Evolutionary conservation across 129 eudicot species (phyloP).

Genomic region (Glebionis coronaria): DNA sequence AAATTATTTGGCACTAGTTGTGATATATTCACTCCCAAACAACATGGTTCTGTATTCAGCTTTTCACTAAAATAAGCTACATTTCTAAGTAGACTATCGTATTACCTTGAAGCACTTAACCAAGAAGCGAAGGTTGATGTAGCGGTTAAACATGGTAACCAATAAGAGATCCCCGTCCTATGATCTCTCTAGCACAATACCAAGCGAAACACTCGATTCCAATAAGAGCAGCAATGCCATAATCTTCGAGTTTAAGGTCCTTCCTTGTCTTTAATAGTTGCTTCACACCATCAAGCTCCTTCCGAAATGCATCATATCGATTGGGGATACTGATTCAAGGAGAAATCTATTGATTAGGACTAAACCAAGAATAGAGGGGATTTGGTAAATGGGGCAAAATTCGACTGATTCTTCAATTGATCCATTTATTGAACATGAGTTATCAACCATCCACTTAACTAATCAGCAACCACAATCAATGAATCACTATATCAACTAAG

Average conservation of each 20-base stretch:
- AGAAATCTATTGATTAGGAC: not conserved
- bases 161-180: conserved; percentile 55
- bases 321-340: conserved; percentile 36
- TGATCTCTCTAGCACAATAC: conserved; percentile 55
- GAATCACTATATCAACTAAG: no score
- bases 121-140: conserved; percentile 7
- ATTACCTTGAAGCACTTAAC: not conserved
- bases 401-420: no score
- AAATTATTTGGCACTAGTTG: conserved; percentile 20
- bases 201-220: conserved; percentile 64
- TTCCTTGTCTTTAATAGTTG: conserved; percentile 35
- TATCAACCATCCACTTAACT: no score
- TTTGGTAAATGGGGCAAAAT: no score
- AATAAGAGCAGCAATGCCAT: conserved; percentile 54
- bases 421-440: no score
- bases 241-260: conserved; percentile 48
- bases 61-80: conserved; percentile 12
- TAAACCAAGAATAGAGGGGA: not conserved
- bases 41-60: not conserved
- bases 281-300: conserved; percentile 35
- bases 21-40: not conserved
- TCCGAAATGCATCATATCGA: conserved; percentile 38
- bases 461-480: no score
- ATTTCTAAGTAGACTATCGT: conserved; percentile 28
- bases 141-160: conserved; percentile 46